phyloP scores from a whole-genome alignment of 2,329 filamentous ascomycete species.

The Stemphylium vesicarium region DNA sequence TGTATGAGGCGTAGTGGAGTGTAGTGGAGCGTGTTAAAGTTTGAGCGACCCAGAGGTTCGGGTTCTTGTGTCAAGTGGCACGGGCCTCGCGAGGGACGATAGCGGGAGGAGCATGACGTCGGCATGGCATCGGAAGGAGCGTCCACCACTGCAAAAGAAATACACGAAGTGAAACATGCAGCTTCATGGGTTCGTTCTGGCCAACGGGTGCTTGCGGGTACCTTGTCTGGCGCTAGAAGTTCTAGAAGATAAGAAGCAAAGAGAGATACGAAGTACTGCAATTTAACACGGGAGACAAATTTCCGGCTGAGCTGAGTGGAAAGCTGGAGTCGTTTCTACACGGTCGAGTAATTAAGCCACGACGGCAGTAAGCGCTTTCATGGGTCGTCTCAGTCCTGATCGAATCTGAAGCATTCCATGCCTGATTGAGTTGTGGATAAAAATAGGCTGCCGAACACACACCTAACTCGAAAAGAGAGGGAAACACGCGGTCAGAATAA shows the following conservation, averaged over 20 bases:
- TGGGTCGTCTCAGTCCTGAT: conserved; percentile 5
- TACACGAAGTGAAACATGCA: conserved; percentile 13
- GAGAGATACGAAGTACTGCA: conserved; percentile 11
- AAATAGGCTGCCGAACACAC: conserved; percentile 21
- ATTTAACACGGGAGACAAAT: conserved; percentile 13
- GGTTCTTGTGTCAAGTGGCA: conserved; percentile 5
- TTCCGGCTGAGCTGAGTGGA: conserved; percentile 1
- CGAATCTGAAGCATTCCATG: conserved; percentile 25
- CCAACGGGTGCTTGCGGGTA: conserved; percentile 1
- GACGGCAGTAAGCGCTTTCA: background rate
- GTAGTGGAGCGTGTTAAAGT: background rate
- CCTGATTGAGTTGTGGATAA: conserved; percentile 20
- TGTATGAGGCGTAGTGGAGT: conserved; percentile 15
- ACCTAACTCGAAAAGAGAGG: conserved; percentile 19
- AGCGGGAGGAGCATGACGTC: conserved; percentile 11
- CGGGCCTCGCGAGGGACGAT: conserved; percentile 1
- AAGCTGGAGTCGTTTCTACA: background rate
- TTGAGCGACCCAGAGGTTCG: conserved; percentile 12
- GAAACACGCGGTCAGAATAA: conserved; percentile 20
- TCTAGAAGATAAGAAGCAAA: conserved; percentile 19
- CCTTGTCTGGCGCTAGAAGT: conserved; percentile 6
- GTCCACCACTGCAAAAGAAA: conserved; percentile 3
- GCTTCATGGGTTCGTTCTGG: conserved; percentile 6
- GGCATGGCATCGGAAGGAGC: conserved; percentile 6
- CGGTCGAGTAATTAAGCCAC: conserved; percentile 5